These are phyloP conservation scores for Biscogniauxia mediterranea DNA, from an alignment of 2,329 filamentous ascomycete genomes.

Conservation along the genomic window DNA sequence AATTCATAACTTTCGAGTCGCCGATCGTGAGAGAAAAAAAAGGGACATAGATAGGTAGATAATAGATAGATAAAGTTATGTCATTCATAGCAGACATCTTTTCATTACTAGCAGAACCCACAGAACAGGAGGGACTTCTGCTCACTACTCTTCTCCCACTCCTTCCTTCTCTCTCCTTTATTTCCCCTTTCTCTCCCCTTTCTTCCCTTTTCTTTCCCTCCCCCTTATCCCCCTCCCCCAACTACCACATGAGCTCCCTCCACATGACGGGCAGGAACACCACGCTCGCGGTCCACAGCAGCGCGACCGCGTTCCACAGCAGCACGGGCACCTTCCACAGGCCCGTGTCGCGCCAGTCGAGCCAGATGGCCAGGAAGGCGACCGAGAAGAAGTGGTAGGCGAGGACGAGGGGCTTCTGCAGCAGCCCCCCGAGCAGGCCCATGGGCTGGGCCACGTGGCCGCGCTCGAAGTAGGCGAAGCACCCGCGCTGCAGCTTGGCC, in stretches of 20 bases:
- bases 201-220: not conserved
- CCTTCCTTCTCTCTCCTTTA: too few species aligned
- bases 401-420: slow-evolving; percentile 72
- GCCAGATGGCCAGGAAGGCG: slow-evolving; percentile 82
- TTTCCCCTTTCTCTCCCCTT: not conserved
- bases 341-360: slow-evolving; percentile 50
- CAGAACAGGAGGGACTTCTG: too few species aligned
- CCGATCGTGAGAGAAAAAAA: too few species aligned
- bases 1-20: too few species aligned
- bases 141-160: too few species aligned
- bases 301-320: slow-evolving; percentile 62
- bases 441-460: slow-evolving; percentile 75
- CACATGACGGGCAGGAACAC: slow-evolving; percentile 83
- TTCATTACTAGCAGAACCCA: too few species aligned
- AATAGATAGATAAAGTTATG: too few species aligned
- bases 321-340: slow-evolving; percentile 62
- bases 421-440: slow-evolving; percentile 77
- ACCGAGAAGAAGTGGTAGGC: slow-evolving; percentile 95
- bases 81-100: too few species aligned
- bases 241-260: slow-evolving; percentile 52
- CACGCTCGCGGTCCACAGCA: slow-evolving; percentile 77
- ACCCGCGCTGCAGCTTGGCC: slow-evolving; percentile 78
- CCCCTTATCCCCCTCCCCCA: not conserved
- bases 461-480: slow-evolving; percentile 87
- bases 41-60: too few species aligned